Percentiles rank a stretch among this genome's conserved stretches.
Evolutionary conservation across 1,284 basidiomycete genomes (phyloP).

Genomic region (Ustilago loliicola): DNA sequence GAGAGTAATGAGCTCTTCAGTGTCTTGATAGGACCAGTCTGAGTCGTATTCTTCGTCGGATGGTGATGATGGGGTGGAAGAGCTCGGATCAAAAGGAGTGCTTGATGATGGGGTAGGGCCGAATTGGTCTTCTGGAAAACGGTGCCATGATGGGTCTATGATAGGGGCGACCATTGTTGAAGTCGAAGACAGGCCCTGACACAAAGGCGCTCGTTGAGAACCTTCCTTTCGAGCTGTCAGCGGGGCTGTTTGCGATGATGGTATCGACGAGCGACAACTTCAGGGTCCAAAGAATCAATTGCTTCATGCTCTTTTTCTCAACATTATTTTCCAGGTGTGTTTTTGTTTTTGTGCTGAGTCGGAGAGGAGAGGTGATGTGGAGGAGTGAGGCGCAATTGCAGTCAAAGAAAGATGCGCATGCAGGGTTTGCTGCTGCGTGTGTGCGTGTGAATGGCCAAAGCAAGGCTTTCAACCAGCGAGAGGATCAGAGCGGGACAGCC

Average conservation of each 20-base stretch:
- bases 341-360: conserved; percentile 1
- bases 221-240: not conserved
- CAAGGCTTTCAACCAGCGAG: conserved; percentile 5
- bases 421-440: conserved; percentile 19
- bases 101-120: conserved; percentile 1
- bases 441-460: not conserved
- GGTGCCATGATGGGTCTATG: conserved; percentile 34
- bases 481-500: not conserved
- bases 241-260: not conserved
- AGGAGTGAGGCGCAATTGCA: conserved; percentile 8
- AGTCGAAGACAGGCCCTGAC: not conserved
- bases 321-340: not conserved
- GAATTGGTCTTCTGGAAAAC: conserved; percentile 29
- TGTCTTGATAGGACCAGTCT: conserved; percentile 41
- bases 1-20: conserved; percentile 36
- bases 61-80: not conserved
- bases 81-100: conserved; percentile 26
- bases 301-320: conserved; percentile 7
- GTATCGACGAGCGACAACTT: conserved; percentile 1
- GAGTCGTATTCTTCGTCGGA: conserved; percentile 21
- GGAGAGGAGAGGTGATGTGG: conserved; percentile 13
- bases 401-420: conserved; percentile 8
- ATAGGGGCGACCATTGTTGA: conserved; percentile 20
- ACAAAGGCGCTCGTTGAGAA: not conserved
- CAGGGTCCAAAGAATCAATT: conserved; percentile 6